These are phyloP conservation scores for Bocquillonia castaneifolia DNA, from an alignment of 441 rosid genomes.

Conservation along the genomic window DNA sequence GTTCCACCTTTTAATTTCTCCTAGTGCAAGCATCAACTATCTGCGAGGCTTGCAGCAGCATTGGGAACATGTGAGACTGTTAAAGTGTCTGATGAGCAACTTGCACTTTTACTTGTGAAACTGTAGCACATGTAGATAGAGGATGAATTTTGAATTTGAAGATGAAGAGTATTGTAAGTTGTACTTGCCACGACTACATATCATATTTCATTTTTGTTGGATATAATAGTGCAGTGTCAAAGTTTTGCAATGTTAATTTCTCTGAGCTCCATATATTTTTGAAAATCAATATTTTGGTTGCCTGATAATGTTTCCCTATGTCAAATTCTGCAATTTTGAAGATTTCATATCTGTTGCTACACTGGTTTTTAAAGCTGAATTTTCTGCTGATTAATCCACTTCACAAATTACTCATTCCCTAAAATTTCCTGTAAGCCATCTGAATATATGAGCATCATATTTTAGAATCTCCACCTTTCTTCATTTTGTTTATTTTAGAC, in stretches of 20 bases:
- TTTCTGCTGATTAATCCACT: background rate
- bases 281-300: background rate
- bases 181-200: background rate
- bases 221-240: background rate
- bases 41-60: slow-evolving; percentile 68
- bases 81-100: slow-evolving; percentile 60
- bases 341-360: too few species aligned
- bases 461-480: background rate
- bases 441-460: background rate
- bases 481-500: background rate
- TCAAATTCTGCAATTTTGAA: too few species aligned
- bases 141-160: background rate
- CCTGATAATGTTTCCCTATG: background rate
- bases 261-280: background rate
- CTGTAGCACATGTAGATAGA: slow-evolving; percentile 28
- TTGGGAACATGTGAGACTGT: slow-evolving; percentile 49
- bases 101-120: slow-evolving; percentile 53
- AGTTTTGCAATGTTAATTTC: background rate
- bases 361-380: too few species aligned
- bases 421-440: background rate
- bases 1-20: background rate
- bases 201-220: background rate
- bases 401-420: background rate
- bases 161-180: background rate
- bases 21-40: slow-evolving; percentile 84